Conservation (phyloP, 2,329 filamentous ascomycete species). For the Neopestalotiopsis clavispora region DNA sequence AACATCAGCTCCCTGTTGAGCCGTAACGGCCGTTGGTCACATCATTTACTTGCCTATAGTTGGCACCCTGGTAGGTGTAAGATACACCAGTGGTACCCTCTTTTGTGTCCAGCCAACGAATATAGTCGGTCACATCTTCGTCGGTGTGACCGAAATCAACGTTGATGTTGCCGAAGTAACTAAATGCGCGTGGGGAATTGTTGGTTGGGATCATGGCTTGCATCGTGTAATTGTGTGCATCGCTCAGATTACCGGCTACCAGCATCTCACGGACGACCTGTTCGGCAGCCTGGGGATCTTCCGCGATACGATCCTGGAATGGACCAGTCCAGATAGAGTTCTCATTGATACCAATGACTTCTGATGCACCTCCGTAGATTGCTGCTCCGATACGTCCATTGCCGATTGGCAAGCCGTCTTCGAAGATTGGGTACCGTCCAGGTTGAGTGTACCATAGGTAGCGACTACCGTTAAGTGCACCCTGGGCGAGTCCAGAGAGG, state of each 20-base stretch:
- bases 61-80: constrained; percentile 40
- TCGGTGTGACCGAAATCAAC: constrained; percentile 42
- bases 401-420: constrained; percentile 46
- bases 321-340: constrained; percentile 54
- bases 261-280: constrained; percentile 40
- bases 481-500: not conserved
- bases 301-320: constrained; percentile 46
- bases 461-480: not conserved
- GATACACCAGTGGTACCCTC: constrained; percentile 40
- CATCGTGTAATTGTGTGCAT: constrained; percentile 41
- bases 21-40: not conserved
- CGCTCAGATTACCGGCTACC: constrained; percentile 39
- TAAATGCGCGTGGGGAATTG: constrained; percentile 42
- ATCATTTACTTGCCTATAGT: constrained; percentile 25
- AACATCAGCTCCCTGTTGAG: not conserved
- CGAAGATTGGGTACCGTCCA: not conserved
- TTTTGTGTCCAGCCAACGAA: constrained; percentile 43
- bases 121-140: constrained; percentile 36
- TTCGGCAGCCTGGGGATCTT: constrained; percentile 38
- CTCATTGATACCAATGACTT: constrained; percentile 49
- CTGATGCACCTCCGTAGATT: constrained; percentile 45
- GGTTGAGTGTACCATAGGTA: not conserved
- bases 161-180: constrained; percentile 39
- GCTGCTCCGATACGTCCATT: constrained; percentile 50
- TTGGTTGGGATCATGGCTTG: constrained; percentile 42